Evolutionary conservation across 176 grass and related monocot genomes (phyloP).

Genomic region (Lolium perenne): DNA sequence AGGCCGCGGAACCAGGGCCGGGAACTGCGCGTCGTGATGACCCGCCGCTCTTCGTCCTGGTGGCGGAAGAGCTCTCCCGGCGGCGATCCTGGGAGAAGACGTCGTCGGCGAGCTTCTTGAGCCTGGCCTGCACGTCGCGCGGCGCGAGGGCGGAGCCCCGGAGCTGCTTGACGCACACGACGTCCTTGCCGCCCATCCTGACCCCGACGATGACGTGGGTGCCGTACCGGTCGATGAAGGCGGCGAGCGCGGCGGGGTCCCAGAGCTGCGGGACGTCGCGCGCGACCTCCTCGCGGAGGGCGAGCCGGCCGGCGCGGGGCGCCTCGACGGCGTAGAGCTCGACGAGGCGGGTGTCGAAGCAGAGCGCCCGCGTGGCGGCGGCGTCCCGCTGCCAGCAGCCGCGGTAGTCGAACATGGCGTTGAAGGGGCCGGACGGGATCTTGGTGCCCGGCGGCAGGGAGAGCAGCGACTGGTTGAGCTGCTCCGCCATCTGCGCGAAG

Average conservation of each 20-base stretch:
- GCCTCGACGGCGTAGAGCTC: constrained; percentile 79
- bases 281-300: constrained; percentile 47
- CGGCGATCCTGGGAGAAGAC: constrained; percentile 45
- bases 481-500: constrained; percentile 87
- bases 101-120: constrained; percentile 68
- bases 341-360: constrained; percentile 77
- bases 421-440: constrained; percentile 84
- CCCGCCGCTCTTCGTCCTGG: not conserved
- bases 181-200: constrained; percentile 84
- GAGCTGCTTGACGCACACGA: constrained; percentile 81
- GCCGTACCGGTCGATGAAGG: constrained; percentile 86
- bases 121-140: constrained; percentile 64
- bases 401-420: constrained; percentile 77
- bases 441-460: constrained; percentile 49
- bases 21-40: constrained; percentile 44
- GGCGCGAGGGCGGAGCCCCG: constrained; percentile 63
- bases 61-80: not conserved
- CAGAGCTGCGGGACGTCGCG: constrained; percentile 62
- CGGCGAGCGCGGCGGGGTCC: constrained; percentile 74
- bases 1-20: constrained; percentile 45
- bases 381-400: constrained; percentile 80
- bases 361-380: constrained; percentile 64
- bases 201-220: constrained; percentile 80
- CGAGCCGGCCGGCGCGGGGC: constrained; percentile 52
- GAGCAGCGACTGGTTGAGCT: constrained; percentile 62